These are phyloP conservation scores for Coemansia sp. DNA, from an alignment of 192 early-diverging fungal genomes.

Conservation along the genomic window DNA sequence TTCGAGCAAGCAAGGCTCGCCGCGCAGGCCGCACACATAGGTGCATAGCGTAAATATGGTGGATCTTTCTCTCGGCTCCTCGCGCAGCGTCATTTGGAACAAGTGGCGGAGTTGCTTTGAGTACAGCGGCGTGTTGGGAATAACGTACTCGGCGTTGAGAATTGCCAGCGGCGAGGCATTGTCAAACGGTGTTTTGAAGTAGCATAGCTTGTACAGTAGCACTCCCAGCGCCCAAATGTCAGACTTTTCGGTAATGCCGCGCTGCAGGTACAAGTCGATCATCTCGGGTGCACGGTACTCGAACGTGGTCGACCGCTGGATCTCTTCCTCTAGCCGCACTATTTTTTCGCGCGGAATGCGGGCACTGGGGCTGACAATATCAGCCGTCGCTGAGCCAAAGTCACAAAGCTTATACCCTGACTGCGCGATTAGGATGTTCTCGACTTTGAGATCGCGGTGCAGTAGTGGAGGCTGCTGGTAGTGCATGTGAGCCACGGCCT, in stretches of 20 bases:
- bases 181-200: constrained; percentile 95
- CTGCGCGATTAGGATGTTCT: constrained; percentile 74
- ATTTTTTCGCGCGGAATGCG: constrained; percentile 67
- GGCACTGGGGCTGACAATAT: constrained; percentile 14
- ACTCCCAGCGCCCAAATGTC: constrained; percentile 88
- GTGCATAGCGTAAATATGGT: constrained; percentile 81
- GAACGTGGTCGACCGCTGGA: constrained; percentile 85
- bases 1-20: constrained; percentile 45
- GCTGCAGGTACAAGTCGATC: constrained; percentile 85
- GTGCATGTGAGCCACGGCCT: constrained; percentile 92
- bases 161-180: constrained; percentile 85
- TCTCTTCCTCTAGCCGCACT: constrained; percentile 82
- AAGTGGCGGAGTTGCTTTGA: constrained; percentile 60
- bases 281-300: constrained; percentile 97
- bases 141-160: constrained; percentile 80
- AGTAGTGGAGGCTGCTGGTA: constrained; percentile 78
- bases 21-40: constrained; percentile 62
- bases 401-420: constrained; percentile 88
- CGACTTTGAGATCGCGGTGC: constrained; percentile 86
- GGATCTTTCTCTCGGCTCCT: constrained; percentile 72
- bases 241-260: constrained; percentile 84
- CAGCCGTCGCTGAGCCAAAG: constrained; percentile 85
- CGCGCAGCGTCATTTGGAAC: constrained; percentile 73
- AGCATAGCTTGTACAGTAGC: constrained; percentile 94
- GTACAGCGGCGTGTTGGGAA: constrained; percentile 75